A percentile compares a stretch with the other conserved stretches of the same genome.
These are phyloP conservation scores for Cymbidium sinense DNA, from an alignment of 106 monocot genomes.

Conservation along the genomic window DNA sequence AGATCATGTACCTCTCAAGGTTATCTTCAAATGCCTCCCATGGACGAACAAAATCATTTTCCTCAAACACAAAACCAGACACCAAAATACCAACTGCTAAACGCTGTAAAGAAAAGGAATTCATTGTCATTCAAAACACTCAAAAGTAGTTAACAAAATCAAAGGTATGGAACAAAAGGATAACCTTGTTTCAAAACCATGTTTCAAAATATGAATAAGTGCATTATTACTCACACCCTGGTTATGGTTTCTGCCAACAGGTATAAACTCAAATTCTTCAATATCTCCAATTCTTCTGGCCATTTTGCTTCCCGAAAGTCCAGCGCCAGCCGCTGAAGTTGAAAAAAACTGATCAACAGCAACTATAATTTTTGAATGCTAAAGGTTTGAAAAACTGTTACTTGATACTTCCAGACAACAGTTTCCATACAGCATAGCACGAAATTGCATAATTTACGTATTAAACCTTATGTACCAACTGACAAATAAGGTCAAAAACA, in stretches of 20 bases:
- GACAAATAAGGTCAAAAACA: neutral
- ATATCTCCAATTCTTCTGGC: slow-evolving; percentile 84
- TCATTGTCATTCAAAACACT: neutral
- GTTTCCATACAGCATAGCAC: neutral
- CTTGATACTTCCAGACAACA: neutral
- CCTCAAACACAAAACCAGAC: slow-evolving; percentile 84
- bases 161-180: neutral
- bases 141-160: neutral
- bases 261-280: slow-evolving; percentile 94
- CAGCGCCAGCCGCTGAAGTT: slow-evolving; percentile 94
- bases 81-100: slow-evolving; percentile 83
- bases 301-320: slow-evolving; percentile 97
- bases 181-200: neutral
- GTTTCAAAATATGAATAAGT: neutral
- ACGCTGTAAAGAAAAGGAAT: slow-evolving; percentile 46
- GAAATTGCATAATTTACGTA: neutral
- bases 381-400: neutral
- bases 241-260: slow-evolving; percentile 81
- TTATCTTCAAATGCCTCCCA: slow-evolving; percentile 65
- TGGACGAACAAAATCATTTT: slow-evolving; percentile 81
- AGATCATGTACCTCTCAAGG: slow-evolving; percentile 61
- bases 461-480: neutral
- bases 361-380: neutral
- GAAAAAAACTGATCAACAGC: neutral
- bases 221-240: slow-evolving; percentile 76